These are phyloP conservation scores for Knoxia roxburghii DNA, from an alignment of 257 asterid species.

Conservation along the genomic window DNA sequence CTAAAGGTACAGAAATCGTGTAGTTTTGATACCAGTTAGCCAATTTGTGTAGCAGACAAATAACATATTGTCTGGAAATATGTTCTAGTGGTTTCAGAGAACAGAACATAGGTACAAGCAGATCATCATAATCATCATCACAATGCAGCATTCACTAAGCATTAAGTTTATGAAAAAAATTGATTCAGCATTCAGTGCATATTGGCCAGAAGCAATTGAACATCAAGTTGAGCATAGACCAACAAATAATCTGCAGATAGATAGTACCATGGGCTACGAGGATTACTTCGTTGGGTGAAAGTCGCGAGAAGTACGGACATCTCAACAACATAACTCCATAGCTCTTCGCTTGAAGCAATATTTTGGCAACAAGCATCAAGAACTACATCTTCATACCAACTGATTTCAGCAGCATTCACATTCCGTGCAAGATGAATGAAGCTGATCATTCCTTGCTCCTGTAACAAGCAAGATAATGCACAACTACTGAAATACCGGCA, in stretches of 20 bases:
- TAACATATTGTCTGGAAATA: neutral
- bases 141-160: neutral
- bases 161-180: neutral
- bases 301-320: slow-evolving; percentile 78
- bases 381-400: slow-evolving; percentile 71
- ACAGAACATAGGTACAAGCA: neutral
- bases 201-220: neutral
- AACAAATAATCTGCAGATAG: neutral
- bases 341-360: slow-evolving; percentile 72
- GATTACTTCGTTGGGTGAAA: slow-evolving; percentile 61
- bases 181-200: neutral
- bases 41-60: neutral
- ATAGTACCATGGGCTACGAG: slow-evolving; percentile 82
- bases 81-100: neutral
- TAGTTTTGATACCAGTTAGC: neutral
- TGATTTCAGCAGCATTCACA: slow-evolving; percentile 60
- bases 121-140: neutral
- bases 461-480: slow-evolving; percentile 18
- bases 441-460: slow-evolving; percentile 92
- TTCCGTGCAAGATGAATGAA: slow-evolving; percentile 65
- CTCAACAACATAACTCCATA: slow-evolving; percentile 75
- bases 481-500: neutral
- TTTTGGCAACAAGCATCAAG: slow-evolving; percentile 95
- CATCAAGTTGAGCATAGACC: neutral
- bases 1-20: neutral